Percentiles rank a stretch among this genome's conserved stretches.
These are phyloP conservation scores for Nemania sp. DNA, from an alignment of 2,329 filamentous ascomycete genomes.

Conservation along the genomic window DNA sequence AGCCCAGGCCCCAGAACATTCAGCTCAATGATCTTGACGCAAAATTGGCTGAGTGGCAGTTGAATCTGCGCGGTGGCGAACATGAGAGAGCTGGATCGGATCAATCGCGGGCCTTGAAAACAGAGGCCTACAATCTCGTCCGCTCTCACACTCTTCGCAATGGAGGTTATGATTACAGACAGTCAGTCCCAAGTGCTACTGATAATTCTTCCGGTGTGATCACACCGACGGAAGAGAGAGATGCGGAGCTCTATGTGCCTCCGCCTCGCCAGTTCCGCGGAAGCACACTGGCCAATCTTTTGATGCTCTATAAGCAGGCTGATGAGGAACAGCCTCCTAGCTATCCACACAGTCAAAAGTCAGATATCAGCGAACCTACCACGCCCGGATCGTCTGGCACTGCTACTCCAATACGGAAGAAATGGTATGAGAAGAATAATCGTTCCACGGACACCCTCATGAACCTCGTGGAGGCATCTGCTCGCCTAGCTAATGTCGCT, in stretches of 20 bases:
- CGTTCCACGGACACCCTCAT: conserved; percentile 51
- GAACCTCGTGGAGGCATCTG: conserved; percentile 52
- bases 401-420: conserved; percentile 48
- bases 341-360: conserved; percentile 35
- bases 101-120: conserved; percentile 37
- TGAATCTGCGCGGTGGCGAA: conserved; percentile 2
- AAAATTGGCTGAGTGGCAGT: conserved; percentile 14
- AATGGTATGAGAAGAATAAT: conserved; percentile 55
- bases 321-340: conserved; percentile 33
- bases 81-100: conserved; percentile 26
- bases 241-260: conserved; percentile 47
- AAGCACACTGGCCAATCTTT: conserved; percentile 50
- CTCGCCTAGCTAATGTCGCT: conserved; percentile 44
- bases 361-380: conserved; percentile 34
- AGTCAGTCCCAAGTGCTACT: conserved; percentile 17
- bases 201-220: conserved; percentile 27
- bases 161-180: conserved; percentile 26
- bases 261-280: conserved; percentile 48
- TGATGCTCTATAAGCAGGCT: conserved; percentile 50
- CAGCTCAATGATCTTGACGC: conserved; percentile 39
- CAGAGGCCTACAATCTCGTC: conserved; percentile 49
- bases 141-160: conserved; percentile 44
- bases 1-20: conserved; percentile 35
- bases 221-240: conserved; percentile 43
- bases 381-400: conserved; percentile 46